Evolutionary conservation across 2,329 filamentous ascomycete species (phyloP), one percentile per base, ranked within the genome.

Genomic region (Chaetomium sp.): DNA sequence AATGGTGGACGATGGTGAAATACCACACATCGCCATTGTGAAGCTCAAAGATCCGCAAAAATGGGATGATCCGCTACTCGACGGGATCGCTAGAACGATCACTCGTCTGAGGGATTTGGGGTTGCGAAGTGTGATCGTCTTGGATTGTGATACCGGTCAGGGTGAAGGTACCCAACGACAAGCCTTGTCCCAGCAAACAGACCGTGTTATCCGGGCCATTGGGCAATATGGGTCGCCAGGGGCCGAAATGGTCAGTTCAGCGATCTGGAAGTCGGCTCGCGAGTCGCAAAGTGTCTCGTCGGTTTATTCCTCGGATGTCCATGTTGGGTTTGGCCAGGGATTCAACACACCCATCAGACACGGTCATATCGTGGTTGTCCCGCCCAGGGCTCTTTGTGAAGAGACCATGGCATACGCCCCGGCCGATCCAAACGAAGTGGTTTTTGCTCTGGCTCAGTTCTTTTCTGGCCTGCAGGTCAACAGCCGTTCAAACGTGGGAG

Each of bases 51-150:
- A 81, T 44, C 86, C 90, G 0, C 86, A 95, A 64, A 71, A 77
- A 1, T 78, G 95, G 47, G 79, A 88, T 64, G 80, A 91, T 57
- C 72, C 75, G 1, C 88, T 83, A 0, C 68, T 97, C 9, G 72
- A 79, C 46, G 91, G 90, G 1, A 83, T 97, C 56, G 89, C 87
- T 5, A 84, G 86, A 68, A 97, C 94, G 0, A 72, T 99, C 42
- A 85, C 86, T 35, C 92, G 96, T 69, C 82, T 99, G 49, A 82
- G 85, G 41, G 84, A 86, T 52, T 79, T 99, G 11, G 92, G 94
- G 2, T 79, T 99, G 62, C 78, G 84, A 49, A 91, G 90, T 58
- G 83, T 91, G 19, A 81, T 99, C 0, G 87, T 97, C 1, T 75
- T 96, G 7, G 92, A 96, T 64, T 88, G 85, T 51, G 76, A 79